Evolutionary conservation across 2,329 filamentous ascomycete species (phyloP), one percentile per base, ranked within the genome.

Genomic region (Aureobasidium sp.): DNA sequence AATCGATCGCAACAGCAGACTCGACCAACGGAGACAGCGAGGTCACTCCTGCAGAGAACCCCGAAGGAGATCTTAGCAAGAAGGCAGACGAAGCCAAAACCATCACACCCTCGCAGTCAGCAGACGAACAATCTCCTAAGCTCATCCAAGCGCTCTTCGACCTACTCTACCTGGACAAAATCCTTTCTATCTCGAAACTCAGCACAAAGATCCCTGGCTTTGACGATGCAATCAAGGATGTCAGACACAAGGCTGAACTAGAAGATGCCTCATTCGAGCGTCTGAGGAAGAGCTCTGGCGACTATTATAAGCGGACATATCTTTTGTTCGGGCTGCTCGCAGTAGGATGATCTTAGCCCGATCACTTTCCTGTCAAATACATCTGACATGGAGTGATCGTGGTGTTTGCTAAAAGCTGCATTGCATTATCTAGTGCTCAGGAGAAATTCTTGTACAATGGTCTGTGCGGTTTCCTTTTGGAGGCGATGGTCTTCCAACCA

Each of bases 301-400:
- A 92, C 57, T 95, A 94, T 73, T 94, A 90, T 85, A 90, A 88
- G 77, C 85, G 88, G 69, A 94, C 89, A 12, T 87, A 84, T 72
- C 74, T 97, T 65, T 74, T 97, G 29, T 96, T 97, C 75, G 91
- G 89, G 2, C 76, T 96, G 62, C 75, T 97, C 66, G 80, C 80
- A 4, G 62, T 51, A 0, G 32, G 41, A 5, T 56, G 8, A 32
- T 1, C 0, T 41, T 20, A 20, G 13, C 13, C 13, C 3, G 5
- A 37, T 15, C 3, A 37, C 34, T 15, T 15, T 10, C 5, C 13
- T 15, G 2, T 37, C 3, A 13, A 4, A 15, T 37, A 15, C 15
- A 13, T 2, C 34, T 37, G 34, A 15, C 3, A 4, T 15, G 34
- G 34, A 34, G 12, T 37, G 34, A 13, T 37, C 15, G 34, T 37